Base-by-base conservation (phyloP, 352 stramenopile genomes). In the Pythium myriotylum region DNA sequence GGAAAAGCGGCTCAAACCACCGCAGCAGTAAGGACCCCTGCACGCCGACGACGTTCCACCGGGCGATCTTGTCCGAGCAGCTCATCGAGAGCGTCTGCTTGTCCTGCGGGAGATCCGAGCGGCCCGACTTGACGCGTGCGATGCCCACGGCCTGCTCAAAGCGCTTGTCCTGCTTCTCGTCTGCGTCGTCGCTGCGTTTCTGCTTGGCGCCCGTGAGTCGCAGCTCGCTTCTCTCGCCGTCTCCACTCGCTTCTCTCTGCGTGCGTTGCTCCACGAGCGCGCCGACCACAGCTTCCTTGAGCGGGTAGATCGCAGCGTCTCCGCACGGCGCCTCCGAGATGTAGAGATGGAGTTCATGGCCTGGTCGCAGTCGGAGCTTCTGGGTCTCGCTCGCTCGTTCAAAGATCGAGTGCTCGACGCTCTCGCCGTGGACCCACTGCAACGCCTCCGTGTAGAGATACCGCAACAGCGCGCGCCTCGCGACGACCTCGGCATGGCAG, bases 301-400 rank as follows among this genome's bases (percentile, higher is more conserved):
- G 59, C 33, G 82, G 54, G 69, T 98, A 98, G 59, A 98, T 97
- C n/a, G 92, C 84, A 7, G 88, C 88, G 72, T 98, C 93, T 39
- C 93, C 95, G 71, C 95, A 98, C 7, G 95, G 95, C 13, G 91
- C 84, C 74, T 98, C 92, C 50, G 80, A 97, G 51, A 97, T 88
- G 62, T 91, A 98, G 12, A 98, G 72, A 73, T 97, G 89, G 33
- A 98, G 73, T 33, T 77, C 71, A 58, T 92, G 73, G 39, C 82
- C 62, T 1, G 55, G 41, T 47, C 80, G 84, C n/a, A 96, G 67
- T 19, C 52, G 37, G 26, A 91, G 70, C 51, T 79, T 79, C 14
- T 35, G 33, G 1, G 65, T 82, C 29, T 56, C 65, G 2, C 47
- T 9, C 16, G 75, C 51, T 1, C 66, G 65, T 45, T 73, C 55